A percentile compares a stretch with the other conserved stretches of the same genome.
Conservation (phyloP, 1,284 basidiomycete species). For the Fomitopsis palustris region DNA sequence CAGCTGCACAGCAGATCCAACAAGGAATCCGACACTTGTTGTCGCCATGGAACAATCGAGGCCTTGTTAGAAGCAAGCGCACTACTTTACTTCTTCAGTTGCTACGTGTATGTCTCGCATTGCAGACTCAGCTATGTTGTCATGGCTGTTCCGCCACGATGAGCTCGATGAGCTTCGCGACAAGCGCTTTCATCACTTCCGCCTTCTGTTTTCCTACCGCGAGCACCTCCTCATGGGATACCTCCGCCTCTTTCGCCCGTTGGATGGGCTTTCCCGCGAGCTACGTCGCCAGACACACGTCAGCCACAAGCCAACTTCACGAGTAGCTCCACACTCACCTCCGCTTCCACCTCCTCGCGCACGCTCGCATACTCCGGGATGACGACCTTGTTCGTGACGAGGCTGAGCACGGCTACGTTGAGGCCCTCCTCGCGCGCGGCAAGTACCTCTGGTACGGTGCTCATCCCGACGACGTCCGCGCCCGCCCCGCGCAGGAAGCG, state of each 20-base stretch:
- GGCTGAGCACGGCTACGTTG: slow-evolving; percentile 70
- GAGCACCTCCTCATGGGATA: slow-evolving; percentile 85
- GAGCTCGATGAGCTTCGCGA: slow-evolving; percentile 57
- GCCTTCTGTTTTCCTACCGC: slow-evolving; percentile 64
- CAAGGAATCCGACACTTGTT: too few species aligned
- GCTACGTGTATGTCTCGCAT: background rate
- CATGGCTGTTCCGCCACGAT: slow-evolving; percentile 6
- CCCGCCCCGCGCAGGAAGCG: slow-evolving; percentile 66
- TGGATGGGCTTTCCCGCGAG: slow-evolving; percentile 53
- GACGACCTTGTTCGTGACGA: slow-evolving; percentile 83
- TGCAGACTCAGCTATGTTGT: background rate
- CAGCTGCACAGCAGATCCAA: too few species aligned
- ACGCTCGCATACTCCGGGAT: slow-evolving; percentile 74
- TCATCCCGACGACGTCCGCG: slow-evolving; percentile 86
- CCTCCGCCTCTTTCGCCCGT: slow-evolving; percentile 42
- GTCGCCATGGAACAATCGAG: too few species aligned
- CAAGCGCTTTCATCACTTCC: slow-evolving; percentile 64
- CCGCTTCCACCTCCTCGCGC: slow-evolving; percentile 67
- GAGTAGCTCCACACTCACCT: slow-evolving; percentile 40
- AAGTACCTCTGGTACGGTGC: slow-evolving; percentile 87
- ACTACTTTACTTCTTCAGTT: too few species aligned
- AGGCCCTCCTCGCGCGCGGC: slow-evolving; percentile 74
- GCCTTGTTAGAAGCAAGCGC: too few species aligned
- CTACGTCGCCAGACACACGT: slow-evolving; percentile 31
- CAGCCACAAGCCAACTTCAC: slow-evolving; percentile 5